A percentile compares a stretch with the other conserved stretches of the same genome.
Conservation (phyloP, 2,329 filamentous ascomycete species). For the Fusarium sp. region DNA sequence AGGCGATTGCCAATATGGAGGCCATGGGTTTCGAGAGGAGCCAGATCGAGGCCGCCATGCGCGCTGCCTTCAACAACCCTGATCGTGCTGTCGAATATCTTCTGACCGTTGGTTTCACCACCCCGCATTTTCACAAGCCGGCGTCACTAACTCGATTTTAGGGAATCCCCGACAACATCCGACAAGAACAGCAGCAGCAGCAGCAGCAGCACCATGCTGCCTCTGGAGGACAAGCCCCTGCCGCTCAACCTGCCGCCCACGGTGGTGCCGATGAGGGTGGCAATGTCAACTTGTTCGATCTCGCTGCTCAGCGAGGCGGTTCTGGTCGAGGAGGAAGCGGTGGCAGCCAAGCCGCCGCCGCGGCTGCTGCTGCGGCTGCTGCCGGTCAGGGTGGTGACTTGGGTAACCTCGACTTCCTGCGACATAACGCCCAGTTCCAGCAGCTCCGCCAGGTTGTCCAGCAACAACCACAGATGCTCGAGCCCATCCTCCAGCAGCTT, state of each 20-base stretch:
- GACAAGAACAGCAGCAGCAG: constrained; percentile 72
- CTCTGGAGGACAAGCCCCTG: constrained; percentile 50
- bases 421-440: constrained; percentile 97
- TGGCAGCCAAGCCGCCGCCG: constrained; percentile 52
- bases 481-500: constrained; percentile 96
- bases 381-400: constrained; percentile 64
- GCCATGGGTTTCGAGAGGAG: constrained; percentile 92
- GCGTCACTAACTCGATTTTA: constrained; percentile 48
- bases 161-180: constrained; percentile 89
- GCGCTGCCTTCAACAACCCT: constrained; percentile 95
- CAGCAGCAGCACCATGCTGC: constrained; percentile 60
- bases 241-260: constrained; percentile 50
- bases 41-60: constrained; percentile 92
- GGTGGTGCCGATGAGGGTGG: constrained; percentile 65
- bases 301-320: constrained; percentile 77
- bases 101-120: constrained; percentile 69
- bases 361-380: constrained; percentile 56
- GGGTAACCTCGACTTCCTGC: constrained; percentile 89
- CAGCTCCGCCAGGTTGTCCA: constrained; percentile 97
- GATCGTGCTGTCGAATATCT: constrained; percentile 98
- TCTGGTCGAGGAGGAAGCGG: constrained; percentile 55
- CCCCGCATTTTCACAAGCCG: background rate
- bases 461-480: constrained; percentile 97
- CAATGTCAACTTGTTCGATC: constrained; percentile 88
- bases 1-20: constrained; percentile 91